Conservation (phyloP, 257 asterid genomes). For the Echium plantagineum region DNA sequence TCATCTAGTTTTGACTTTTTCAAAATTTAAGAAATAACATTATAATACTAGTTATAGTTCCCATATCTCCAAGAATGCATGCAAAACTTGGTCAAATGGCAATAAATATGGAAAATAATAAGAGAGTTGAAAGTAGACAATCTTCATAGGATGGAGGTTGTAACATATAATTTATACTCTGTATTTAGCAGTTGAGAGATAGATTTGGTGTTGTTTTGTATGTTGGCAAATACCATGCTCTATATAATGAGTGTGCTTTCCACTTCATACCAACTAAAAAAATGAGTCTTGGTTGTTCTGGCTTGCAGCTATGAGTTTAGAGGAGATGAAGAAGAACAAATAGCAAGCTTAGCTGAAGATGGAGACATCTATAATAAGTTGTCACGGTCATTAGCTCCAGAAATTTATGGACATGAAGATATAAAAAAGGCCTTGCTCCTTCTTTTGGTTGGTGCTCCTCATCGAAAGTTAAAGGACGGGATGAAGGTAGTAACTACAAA, state of each 20-base stretch:
- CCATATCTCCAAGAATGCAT: no score
- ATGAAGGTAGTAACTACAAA: slow-evolving; percentile 57
- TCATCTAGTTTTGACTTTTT: no score
- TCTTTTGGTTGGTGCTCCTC: slow-evolving; percentile 97
- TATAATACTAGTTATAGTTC: no score
- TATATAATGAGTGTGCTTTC: neutral
- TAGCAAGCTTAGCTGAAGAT: slow-evolving; percentile 77
- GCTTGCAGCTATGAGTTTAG: slow-evolving; percentile 46
- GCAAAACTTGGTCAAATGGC: no score
- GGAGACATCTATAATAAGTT: slow-evolving; percentile 80
- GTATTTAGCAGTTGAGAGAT: neutral
- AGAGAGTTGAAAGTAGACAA: no score
- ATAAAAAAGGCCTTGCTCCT: slow-evolving; percentile 91
- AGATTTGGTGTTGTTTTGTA: neutral
- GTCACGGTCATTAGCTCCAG: slow-evolving; percentile 84
- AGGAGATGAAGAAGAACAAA: slow-evolving; percentile 78
- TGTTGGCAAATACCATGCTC: neutral
- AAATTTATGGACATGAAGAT: slow-evolving; percentile 91
- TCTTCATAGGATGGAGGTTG: no score
- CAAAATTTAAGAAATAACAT: no score
- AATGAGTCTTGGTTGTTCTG: slow-evolving; percentile 4
- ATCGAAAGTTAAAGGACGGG: slow-evolving; percentile 85
- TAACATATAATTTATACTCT: no score
- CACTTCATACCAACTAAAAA: neutral
- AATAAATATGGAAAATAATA: no score